A percentile compares a stretch with the other conserved stretches of the same genome.
Conservation (phyloP, 306 rosid genomes). For the Chamaecrista fasciculata region DNA sequence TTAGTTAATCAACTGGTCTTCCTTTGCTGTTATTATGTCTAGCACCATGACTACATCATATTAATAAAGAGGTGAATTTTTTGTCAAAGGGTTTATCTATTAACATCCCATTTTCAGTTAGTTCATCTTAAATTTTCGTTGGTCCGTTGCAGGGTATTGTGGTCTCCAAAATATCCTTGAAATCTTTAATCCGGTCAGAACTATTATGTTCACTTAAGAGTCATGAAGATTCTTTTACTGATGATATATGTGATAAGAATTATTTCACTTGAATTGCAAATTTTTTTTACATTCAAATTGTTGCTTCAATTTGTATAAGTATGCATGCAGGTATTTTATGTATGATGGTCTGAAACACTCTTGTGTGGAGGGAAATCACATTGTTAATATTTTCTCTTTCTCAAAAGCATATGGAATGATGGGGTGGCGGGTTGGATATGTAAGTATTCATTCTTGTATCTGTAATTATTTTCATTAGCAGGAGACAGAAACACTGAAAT, state of each 20-base stretch:
- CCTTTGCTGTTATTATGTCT: slow-evolving; percentile 2
- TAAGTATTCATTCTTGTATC: slow-evolving; percentile 41
- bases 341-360: slow-evolving; percentile 76
- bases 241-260: not conserved
- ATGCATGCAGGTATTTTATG: slow-evolving; percentile 87
- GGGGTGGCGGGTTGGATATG: slow-evolving; percentile 99
- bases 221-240: not conserved
- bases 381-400: slow-evolving; percentile 86
- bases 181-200: not conserved
- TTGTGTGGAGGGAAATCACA: slow-evolving; percentile 85
- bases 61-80: not conserved
- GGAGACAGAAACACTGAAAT: not conserved
- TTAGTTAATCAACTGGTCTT: not conserved
- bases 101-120: not conserved
- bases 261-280: not conserved
- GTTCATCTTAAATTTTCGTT: not conserved
- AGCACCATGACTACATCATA: not conserved
- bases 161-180: not conserved
- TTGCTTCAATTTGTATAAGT: not conserved
- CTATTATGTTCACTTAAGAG: not conserved
- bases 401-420: slow-evolving; percentile 98
- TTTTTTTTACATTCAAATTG: not conserved
- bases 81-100: not conserved
- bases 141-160: not conserved
- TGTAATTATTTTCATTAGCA: not conserved